Conservation (phyloP, 1,139 yeast species). For the Yamadazyma oceani region DNA sequence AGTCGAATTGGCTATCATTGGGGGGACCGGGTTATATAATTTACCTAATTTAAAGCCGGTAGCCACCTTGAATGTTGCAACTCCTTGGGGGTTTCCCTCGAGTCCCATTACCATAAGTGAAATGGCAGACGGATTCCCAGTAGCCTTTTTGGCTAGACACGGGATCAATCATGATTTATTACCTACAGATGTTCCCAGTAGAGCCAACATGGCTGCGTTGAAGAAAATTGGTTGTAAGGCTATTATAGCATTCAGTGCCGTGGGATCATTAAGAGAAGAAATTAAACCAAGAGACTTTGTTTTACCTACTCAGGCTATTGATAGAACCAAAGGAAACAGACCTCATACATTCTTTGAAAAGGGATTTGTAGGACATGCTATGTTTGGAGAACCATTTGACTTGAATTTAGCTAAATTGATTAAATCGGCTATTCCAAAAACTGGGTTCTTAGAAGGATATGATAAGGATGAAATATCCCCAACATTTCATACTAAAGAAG, state of each 20-base stretch:
- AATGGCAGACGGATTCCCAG: slow-evolving; percentile 73
- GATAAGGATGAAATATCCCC: slow-evolving; percentile 36
- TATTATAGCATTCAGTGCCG: slow-evolving; percentile 91
- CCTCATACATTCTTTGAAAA: slow-evolving; percentile 86
- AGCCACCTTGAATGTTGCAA: slow-evolving; percentile 73
- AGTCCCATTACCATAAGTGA: slow-evolving; percentile 88
- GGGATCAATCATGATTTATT: slow-evolving; percentile 86
- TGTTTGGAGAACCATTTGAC: slow-evolving; percentile 97
- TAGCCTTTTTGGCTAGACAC: slow-evolving; percentile 94
- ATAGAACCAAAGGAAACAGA: slow-evolving; percentile 93
- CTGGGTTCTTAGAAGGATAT: slow-evolving; percentile 55
- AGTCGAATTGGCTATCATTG: slow-evolving; percentile 83
- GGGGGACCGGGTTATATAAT: slow-evolving; percentile 97
- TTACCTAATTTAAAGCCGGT: slow-evolving; percentile 81
- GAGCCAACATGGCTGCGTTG: slow-evolving; percentile 95
- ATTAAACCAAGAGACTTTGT: slow-evolving; percentile 95
- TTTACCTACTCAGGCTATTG: slow-evolving; percentile 91
- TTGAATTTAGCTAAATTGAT: slow-evolving; percentile 65
- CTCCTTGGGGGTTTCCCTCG: slow-evolving; percentile 98
- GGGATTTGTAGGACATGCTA: slow-evolving; percentile 96
- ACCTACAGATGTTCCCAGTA: slow-evolving; percentile 88
- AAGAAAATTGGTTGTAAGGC: slow-evolving; percentile 84
- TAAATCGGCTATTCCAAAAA: slow-evolving; percentile 51
- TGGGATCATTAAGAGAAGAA: slow-evolving; percentile 88
- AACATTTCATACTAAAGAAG: slow-evolving; percentile 54